phyloP scores from a whole-genome alignment of 2,329 filamentous ascomycete genomes.

The Ustulina deusta region DNA sequence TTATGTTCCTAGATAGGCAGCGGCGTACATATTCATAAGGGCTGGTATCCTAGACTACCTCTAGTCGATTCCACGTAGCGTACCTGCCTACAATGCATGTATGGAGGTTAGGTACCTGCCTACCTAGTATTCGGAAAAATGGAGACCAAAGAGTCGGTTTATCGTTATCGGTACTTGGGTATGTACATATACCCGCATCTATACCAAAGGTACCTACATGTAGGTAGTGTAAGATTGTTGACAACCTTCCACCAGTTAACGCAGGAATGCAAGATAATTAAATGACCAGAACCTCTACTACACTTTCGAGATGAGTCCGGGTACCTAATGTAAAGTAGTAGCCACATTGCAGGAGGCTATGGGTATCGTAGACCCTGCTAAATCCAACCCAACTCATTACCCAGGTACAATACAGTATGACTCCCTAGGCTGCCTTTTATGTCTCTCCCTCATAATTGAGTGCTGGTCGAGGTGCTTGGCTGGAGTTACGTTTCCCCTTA shows the following conservation, averaged over 20 bases:
- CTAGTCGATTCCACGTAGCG: no score
- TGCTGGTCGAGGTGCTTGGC: conserved; percentile 12
- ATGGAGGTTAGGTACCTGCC: no score
- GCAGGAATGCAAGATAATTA: neutral
- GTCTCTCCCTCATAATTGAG: conserved; percentile 4
- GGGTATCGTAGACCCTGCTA: neutral
- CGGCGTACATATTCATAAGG: no score
- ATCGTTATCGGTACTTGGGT: neutral
- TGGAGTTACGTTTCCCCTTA: conserved; percentile 22
- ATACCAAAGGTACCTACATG: neutral
- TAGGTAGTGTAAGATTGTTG: neutral
- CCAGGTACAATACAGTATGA: conserved; percentile 7
- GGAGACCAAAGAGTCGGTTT: neutral
- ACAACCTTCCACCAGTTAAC: neutral
- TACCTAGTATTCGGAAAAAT: neutral
- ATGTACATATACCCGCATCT: neutral
- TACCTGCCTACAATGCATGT: no score
- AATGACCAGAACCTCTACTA: neutral
- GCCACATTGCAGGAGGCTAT: neutral
- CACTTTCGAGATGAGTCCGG: neutral
- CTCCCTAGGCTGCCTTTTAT: neutral
- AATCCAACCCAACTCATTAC: neutral
- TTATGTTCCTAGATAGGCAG: no score
- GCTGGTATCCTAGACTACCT: no score
- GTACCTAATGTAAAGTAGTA: neutral